Evolutionary conservation across 2,329 filamentous ascomycete genomes (phyloP).

Genomic region (Colletotrichum orbiculare): DNA sequence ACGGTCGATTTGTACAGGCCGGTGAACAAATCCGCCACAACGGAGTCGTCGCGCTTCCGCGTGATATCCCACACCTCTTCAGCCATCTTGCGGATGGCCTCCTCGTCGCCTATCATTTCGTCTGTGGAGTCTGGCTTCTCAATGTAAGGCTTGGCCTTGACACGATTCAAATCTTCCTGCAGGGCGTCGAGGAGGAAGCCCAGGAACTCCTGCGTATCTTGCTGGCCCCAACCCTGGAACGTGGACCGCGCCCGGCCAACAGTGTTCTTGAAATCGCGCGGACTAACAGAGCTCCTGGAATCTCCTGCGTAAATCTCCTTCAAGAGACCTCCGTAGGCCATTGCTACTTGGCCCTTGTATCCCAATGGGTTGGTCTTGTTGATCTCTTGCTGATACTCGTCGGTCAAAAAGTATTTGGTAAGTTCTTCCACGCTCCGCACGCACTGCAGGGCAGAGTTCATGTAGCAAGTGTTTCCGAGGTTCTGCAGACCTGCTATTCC

Average conservation of each 20-base stretch:
- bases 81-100: slow-evolving; percentile 85
- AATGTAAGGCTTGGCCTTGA: slow-evolving; percentile 96
- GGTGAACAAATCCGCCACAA: slow-evolving; percentile 94
- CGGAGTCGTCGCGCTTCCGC: slow-evolving; percentile 90
- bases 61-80: slow-evolving; percentile 93
- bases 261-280: slow-evolving; percentile 82
- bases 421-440: slow-evolving; percentile 93
- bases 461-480: slow-evolving; percentile 97
- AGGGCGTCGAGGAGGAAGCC: slow-evolving; percentile 94
- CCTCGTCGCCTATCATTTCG: slow-evolving; percentile 87
- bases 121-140: slow-evolving; percentile 98
- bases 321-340: slow-evolving; percentile 81
- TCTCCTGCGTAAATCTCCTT: slow-evolving; percentile 79
- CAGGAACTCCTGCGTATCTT: slow-evolving; percentile 97
- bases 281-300: slow-evolving; percentile 75
- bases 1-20: slow-evolving; percentile 99
- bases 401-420: slow-evolving; percentile 87
- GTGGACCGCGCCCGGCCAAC: slow-evolving; percentile 85
- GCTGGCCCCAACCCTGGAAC: slow-evolving; percentile 95
- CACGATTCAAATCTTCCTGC: slow-evolving; percentile 93
- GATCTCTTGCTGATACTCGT: slow-evolving; percentile 81
- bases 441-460: slow-evolving; percentile 98
- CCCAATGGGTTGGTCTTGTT: slow-evolving; percentile 88
- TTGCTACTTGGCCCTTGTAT: slow-evolving; percentile 87
- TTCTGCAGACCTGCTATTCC: slow-evolving; percentile 90